Base-by-base conservation (phyloP, 2,329 filamentous ascomycete species). In the Emmonsiellopsis sp. region DNA sequence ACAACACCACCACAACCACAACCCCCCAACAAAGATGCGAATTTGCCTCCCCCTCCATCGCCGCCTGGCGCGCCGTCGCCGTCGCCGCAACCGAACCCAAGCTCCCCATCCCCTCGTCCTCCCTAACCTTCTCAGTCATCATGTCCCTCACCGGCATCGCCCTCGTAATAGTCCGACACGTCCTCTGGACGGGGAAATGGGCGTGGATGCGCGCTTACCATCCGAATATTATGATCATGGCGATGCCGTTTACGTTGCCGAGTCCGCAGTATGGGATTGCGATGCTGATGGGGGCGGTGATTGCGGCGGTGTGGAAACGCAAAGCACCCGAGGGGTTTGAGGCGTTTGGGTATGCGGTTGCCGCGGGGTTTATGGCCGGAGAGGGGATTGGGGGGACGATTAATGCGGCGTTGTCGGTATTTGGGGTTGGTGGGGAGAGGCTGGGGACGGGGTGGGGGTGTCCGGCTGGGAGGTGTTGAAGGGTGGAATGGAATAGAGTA, bases 61-160 rank as follows among this genome's bases (percentile, higher is more conserved):
- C 78, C 0, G 83, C 84, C 0, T 87, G 83, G 84, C 74, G 77
- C 42, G 84, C 84, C 4, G 81, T 86, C 5, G 82, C 84, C 2
- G 69, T 77, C 55, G 81, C 81, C 13, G 80, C 83, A 55, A 84
- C 81, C 0, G 75, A 80, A 56, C 78, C 79, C 2, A 66, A 64
- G 0, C 76, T 83, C 63, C 74, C 72, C 5, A 81, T 84, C 54
- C 81, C 81, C 0, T 69, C 67, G 21, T 73, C 69, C 6, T 78
- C 77, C 36, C 33, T 55, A 6, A 42, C 21, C 61, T 82, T 83
- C 65, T 71, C 80, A 53, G 75, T 82, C 58, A 70, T 76, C 53
- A 77, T 84, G 62, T 74, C 77, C 27, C 64, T 44, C 11, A 44
- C 49, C n/a, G 53, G 53, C 14, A 27, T 34, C 6, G 14, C 48